Evolutionary conservation across 352 stramenopile genomes (phyloP).

Genomic region (Globisporangium irregulare): DNA sequence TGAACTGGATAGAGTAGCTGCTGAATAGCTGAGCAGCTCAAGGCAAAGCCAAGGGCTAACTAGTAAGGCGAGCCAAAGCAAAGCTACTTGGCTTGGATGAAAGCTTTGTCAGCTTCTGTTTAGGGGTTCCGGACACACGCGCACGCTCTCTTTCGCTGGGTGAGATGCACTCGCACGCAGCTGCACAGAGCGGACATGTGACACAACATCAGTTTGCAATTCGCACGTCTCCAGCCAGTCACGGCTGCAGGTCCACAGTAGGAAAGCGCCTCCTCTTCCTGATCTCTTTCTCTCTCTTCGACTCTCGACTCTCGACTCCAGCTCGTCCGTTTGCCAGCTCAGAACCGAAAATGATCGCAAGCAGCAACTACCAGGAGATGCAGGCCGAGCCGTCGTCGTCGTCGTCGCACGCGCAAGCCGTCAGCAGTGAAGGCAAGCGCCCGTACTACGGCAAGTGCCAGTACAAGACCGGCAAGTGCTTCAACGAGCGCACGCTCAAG

Average conservation of each 20-base stretch:
- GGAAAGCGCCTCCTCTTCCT: not conserved
- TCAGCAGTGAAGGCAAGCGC: conserved; percentile 13
- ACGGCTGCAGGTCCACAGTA: conserved; percentile 5
- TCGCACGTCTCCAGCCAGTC: conserved; percentile 20
- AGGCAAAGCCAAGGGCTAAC: too few relatives aligned
- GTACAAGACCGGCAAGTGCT: conserved; percentile 89
- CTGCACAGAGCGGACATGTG: conserved; percentile 26
- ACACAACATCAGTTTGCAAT: conserved; percentile 61
- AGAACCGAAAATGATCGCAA: conserved; percentile 34
- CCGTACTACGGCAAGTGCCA: conserved; percentile 78
- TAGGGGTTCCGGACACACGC: conserved; percentile 5
- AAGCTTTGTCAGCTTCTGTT: conserved; percentile 5
- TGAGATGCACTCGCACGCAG: conserved; percentile 26
- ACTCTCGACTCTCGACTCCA: conserved; percentile 7
- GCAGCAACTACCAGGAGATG: conserved; percentile 9
- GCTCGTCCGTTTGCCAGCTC: conserved; percentile 14
- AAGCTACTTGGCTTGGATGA: not conserved
- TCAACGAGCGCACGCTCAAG: conserved; percentile 84
- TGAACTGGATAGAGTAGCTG: not conserved
- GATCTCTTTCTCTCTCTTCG: not conserved
- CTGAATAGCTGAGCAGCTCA: conserved; percentile 1
- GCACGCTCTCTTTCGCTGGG: not conserved
- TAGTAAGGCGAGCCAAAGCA: not conserved
- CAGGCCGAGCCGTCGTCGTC: not conserved
- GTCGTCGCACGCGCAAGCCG: conserved; percentile 1